Percentiles rank a stretch among this genome's conserved stretches.
Evolutionary conservation across 345 rosid genomes (phyloP).

Genomic region (Brassica carinata): DNA sequence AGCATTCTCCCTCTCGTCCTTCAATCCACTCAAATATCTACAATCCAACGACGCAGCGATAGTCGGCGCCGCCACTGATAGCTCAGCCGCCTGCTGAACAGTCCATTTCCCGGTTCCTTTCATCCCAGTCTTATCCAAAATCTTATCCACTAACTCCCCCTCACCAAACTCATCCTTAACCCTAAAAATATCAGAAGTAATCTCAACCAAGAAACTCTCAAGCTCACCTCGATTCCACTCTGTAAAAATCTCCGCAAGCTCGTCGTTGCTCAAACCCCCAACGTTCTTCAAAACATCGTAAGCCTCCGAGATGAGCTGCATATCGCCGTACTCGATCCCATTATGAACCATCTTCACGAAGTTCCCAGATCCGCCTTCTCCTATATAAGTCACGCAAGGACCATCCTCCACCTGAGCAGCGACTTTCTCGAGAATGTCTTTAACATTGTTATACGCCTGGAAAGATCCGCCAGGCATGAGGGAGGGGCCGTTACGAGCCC

Average conservation of each 20-base stretch:
- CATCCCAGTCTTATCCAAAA: conserved; percentile 98
- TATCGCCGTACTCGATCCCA: conserved; percentile 95
- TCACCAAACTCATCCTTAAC: conserved; percentile 71
- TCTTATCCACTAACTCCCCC: conserved; percentile 88
- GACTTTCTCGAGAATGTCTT: conserved; percentile 70
- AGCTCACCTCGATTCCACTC: conserved; percentile 90
- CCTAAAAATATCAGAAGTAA: conserved; percentile 81
- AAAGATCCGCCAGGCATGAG: conserved; percentile 96
- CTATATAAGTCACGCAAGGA: conserved; percentile 91
- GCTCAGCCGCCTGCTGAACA: conserved; percentile 97
- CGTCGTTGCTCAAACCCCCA: conserved; percentile 66
- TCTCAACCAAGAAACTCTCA: conserved; percentile 89
- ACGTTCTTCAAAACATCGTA: conserved; percentile 90
- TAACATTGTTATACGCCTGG: conserved; percentile 70
- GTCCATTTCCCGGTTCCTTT: conserved; percentile 99
- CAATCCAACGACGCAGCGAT: conserved; percentile 93
- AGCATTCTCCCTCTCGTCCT: conserved; percentile 81
- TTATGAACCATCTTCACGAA: conserved; percentile 98
- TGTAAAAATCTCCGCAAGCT: conserved; percentile 62
- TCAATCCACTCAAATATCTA: conserved; percentile 87
- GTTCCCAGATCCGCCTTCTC: conserved; percentile 93
- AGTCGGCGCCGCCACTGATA: conserved; percentile 92
- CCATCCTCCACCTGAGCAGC: conserved; percentile 98
- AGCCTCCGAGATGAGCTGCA: conserved; percentile 95
- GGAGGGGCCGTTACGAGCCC: conserved; percentile 90